Evolutionary conservation across 768 basidiomycete genomes (phyloP).

Genomic region (Termitomyces sp.): DNA sequence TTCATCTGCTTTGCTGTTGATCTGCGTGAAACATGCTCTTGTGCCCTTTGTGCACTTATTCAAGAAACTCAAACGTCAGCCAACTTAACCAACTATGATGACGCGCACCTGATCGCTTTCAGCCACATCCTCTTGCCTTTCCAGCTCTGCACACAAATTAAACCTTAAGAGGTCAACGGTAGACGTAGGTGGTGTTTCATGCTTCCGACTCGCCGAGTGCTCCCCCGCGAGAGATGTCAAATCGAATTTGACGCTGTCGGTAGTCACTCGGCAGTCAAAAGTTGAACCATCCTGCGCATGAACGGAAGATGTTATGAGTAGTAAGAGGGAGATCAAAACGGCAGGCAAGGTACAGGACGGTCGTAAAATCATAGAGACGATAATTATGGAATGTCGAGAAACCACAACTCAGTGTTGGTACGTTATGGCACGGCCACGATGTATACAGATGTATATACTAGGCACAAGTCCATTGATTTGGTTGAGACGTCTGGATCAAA

Average conservation of each 20-base stretch:
- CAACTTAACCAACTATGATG: constrained; percentile 10
- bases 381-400: not conserved
- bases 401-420: not conserved
- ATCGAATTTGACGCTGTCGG: constrained; percentile 49
- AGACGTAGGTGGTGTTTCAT: constrained; percentile 57
- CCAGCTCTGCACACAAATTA: constrained; percentile 61
- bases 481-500: not conserved
- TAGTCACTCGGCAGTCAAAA: constrained; percentile 49
- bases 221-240: constrained; percentile 49
- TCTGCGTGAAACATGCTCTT: constrained; percentile 66
- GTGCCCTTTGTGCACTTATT: constrained; percentile 63
- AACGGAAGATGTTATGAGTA: constrained; percentile 12
- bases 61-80: not conserved
- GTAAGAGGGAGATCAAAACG: constrained; percentile 9
- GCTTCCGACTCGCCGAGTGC: constrained; percentile 42
- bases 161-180: constrained; percentile 57
- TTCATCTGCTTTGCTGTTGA: constrained; percentile 50
- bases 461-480: not conserved
- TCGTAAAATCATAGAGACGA: constrained; percentile 18
- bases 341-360: constrained; percentile 5
- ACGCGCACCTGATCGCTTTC: constrained; percentile 62
- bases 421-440: not conserved
- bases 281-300: constrained; percentile 32
- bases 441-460: too few relatives aligned
- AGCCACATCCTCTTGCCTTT: constrained; percentile 35